These are phyloP conservation scores for Chlorella sp. DNA, from an alignment of 139 green algal genomes.

Conservation along the genomic window DNA sequence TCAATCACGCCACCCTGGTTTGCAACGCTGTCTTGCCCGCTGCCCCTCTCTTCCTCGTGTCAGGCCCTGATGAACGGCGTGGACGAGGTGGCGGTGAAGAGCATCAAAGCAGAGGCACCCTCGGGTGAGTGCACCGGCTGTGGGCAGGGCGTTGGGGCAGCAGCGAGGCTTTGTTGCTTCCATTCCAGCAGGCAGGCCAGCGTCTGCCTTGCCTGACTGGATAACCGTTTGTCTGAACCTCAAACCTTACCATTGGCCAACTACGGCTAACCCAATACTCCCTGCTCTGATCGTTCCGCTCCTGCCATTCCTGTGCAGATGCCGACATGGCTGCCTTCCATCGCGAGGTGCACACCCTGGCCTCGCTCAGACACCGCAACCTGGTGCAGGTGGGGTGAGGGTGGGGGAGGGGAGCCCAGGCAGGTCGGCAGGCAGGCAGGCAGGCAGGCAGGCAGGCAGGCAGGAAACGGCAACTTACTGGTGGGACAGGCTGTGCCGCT, in stretches of 20 bases:
- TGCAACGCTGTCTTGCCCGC: not conserved
- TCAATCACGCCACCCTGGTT: not conserved
- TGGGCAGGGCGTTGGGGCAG: not conserved
- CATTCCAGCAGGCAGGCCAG: no score
- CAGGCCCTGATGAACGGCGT: slow-evolving; percentile 69
- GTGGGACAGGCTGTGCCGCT: no score
- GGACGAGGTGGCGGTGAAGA: slow-evolving; percentile 80
- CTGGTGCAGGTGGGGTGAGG: slow-evolving; percentile 56
- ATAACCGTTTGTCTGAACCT: no score
- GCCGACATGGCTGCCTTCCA: slow-evolving; percentile 72
- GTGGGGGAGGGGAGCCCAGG: not conserved
- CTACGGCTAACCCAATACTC: no score
- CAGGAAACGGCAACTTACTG: no score
- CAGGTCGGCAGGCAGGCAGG: not conserved
- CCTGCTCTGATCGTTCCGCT: no score
- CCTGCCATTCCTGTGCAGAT: not conserved
- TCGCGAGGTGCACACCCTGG: slow-evolving; percentile 60
- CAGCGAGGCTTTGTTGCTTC: no score
- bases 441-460: no score
- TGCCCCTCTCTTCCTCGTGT: no score
- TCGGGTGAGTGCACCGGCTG: no score
- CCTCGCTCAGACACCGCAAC: slow-evolving; percentile 77
- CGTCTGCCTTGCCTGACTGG: no score
- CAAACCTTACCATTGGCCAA: no score
- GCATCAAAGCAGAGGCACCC: slow-evolving; percentile 68